phyloP scores from a whole-genome alignment of 768 basidiomycete species.

The Pleurotus giganteus region DNA sequence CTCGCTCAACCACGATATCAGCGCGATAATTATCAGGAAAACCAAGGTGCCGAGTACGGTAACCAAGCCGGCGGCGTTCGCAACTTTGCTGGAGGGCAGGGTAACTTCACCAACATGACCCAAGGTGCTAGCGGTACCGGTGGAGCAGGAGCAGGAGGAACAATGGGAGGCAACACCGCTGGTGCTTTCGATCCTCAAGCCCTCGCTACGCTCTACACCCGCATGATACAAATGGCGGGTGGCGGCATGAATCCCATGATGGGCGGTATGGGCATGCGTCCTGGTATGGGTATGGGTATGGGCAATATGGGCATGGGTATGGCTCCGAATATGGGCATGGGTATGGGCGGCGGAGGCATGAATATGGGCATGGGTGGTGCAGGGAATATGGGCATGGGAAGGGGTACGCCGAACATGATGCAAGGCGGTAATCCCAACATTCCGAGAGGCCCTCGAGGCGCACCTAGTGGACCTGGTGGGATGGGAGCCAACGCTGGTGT shows the following conservation, averaged over 20 bases:
- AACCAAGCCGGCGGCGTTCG: constrained; percentile 20
- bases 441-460: constrained; percentile 65
- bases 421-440: constrained; percentile 54
- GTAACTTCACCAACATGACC: constrained; percentile 33
- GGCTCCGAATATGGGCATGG: constrained; percentile 41
- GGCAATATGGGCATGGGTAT: constrained; percentile 39
- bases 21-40: constrained; percentile 62
- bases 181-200: constrained; percentile 89
- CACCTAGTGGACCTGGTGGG: constrained; percentile 46
- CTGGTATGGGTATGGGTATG: constrained; percentile 34
- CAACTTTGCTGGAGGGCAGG: constrained; percentile 33
- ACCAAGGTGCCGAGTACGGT: constrained; percentile 12
- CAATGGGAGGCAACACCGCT: background rate
- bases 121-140: constrained; percentile 23
- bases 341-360: constrained; percentile 33
- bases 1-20: constrained; percentile 90
- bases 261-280: constrained; percentile 36
- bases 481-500: constrained; percentile 52
- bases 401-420: constrained; percentile 27
- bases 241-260: constrained; percentile 60
- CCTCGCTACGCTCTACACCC: constrained; percentile 89
- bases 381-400: constrained; percentile 37
- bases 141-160: constrained; percentile 34
- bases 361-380: constrained; percentile 19
- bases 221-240: constrained; percentile 88